These are phyloP conservation scores for Kluyveromyces marxianus DNA, from an alignment of 1,139 yeast genomes.

Conservation along the genomic window DNA sequence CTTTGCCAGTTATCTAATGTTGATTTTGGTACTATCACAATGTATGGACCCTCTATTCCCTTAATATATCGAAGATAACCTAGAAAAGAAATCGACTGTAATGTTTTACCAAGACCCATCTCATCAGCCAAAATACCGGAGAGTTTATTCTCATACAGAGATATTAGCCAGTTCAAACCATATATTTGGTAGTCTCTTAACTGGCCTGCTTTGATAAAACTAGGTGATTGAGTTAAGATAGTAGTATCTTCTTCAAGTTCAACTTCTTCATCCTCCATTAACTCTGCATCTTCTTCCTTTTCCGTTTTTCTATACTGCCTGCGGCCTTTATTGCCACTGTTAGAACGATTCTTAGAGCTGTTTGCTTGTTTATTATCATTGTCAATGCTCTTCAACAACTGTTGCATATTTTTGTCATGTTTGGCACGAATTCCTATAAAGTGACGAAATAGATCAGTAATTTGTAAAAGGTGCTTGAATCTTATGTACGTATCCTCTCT, in stretches of 20 bases:
- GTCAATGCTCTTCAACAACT: slow-evolving; percentile 35
- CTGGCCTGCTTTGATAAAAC: slow-evolving; percentile 48
- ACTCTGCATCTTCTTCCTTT: slow-evolving; percentile 65
- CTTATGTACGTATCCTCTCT: slow-evolving; percentile 59
- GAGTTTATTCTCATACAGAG: slow-evolving; percentile 72
- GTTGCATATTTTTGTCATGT: slow-evolving; percentile 47
- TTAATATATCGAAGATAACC: slow-evolving; percentile 62
- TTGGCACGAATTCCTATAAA: slow-evolving; percentile 61
- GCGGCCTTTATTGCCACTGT: slow-evolving; percentile 17
- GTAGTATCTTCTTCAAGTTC: slow-evolving; percentile 21
- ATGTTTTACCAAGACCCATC: slow-evolving; percentile 95
- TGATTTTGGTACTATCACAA: slow-evolving; percentile 70
- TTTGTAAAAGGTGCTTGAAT: slow-evolving; percentile 56
- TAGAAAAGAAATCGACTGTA: slow-evolving; percentile 82
- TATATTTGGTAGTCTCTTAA: slow-evolving; percentile 82
- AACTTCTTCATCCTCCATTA: slow-evolving; percentile 47
- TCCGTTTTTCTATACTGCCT: slow-evolving; percentile 52
- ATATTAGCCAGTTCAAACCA: slow-evolving; percentile 87
- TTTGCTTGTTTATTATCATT: slow-evolving; percentile 16
- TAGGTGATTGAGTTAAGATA: slow-evolving; percentile 51
- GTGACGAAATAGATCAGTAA: slow-evolving; percentile 62
- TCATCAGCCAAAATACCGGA: slow-evolving; percentile 96
- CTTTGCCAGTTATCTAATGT: slow-evolving; percentile 76
- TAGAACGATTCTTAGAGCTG: slow-evolving; percentile 9
- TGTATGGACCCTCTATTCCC: slow-evolving; percentile 61